Conservation (phyloP, 371 early-diverging fungal genomes). For the Gilbertella persicaria region DNA sequence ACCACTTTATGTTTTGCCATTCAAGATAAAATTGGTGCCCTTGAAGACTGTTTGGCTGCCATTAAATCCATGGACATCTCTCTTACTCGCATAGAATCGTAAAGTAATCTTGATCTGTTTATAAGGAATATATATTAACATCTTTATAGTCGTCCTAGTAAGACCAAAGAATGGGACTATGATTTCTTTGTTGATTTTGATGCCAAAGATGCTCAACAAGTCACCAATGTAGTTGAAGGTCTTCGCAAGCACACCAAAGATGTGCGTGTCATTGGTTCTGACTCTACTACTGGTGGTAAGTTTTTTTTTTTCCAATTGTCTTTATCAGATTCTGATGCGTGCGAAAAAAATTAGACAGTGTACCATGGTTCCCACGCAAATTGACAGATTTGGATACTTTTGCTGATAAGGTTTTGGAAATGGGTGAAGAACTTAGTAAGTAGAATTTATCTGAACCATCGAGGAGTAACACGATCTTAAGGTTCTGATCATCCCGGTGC, state of each 20-base stretch:
- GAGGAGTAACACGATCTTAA: constrained; percentile 3
- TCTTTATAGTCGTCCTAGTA: constrained; percentile 71
- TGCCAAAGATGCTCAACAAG: constrained; percentile 57
- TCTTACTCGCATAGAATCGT: constrained; percentile 92
- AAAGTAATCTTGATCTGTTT: constrained; percentile 15
- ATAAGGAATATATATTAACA: not conserved
- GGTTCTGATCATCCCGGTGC: constrained; percentile 96
- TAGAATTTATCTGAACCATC: constrained; percentile 2
- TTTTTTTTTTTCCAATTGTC: not conserved
- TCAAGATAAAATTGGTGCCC: constrained; percentile 81
- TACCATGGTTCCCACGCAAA: constrained; percentile 96
- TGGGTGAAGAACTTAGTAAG: constrained; percentile 84
- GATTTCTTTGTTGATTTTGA: constrained; percentile 93
- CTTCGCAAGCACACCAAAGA: constrained; percentile 65
- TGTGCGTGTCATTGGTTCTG: constrained; percentile 59
- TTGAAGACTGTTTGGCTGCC: constrained; percentile 80
- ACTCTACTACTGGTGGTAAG: constrained; percentile 25
- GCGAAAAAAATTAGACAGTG: constrained; percentile 35
- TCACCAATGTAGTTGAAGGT: constrained; percentile 58
- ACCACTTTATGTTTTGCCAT: constrained; percentile 83
- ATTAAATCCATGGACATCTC: constrained; percentile 79
- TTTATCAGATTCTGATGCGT: not conserved
- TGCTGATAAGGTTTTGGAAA: constrained; percentile 90
- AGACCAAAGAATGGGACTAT: constrained; percentile 78
- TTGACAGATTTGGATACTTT: constrained; percentile 91